Evolutionary conservation across 1,284 basidiomycete genomes (phyloP).

Genomic region (Tilletia indica): DNA sequence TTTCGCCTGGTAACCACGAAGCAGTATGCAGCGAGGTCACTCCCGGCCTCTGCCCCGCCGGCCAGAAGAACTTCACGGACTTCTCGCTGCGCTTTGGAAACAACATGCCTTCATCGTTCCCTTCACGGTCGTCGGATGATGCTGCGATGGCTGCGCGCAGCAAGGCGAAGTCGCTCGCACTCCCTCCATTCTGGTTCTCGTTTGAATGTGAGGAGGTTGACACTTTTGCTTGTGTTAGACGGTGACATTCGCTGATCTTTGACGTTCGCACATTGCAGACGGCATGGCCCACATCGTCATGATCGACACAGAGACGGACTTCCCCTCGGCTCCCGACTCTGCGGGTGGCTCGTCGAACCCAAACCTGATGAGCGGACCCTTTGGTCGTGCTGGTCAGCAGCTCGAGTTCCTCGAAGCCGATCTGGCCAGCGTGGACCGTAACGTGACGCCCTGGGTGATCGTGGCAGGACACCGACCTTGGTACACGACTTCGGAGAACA

Average conservation of each 20-base stretch:
- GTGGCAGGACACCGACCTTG: conserved; percentile 47
- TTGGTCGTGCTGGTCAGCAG: conserved; percentile 26
- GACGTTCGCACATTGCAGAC: conserved; percentile 26
- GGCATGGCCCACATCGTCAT: conserved; percentile 42
- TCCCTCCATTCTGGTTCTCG: conserved; percentile 16
- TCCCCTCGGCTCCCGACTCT: conserved; percentile 34
- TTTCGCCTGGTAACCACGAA: neutral
- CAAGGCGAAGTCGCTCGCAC: conserved; percentile 12
- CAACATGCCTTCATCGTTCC: conserved; percentile 35
- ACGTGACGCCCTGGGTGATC: conserved; percentile 57
- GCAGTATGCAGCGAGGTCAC: conserved; percentile 6
- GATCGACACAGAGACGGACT: conserved; percentile 45
- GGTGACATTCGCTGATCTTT: neutral
- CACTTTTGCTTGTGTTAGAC: conserved; percentile 32
- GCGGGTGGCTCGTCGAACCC: conserved; percentile 30
- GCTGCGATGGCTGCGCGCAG: conserved; percentile 2
- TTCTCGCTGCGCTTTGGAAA: conserved; percentile 28
- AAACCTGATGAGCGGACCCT: conserved; percentile 27
- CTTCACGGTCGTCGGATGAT: conserved; percentile 19
- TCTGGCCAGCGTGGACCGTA: conserved; percentile 54
- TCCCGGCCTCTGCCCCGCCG: conserved; percentile 29
- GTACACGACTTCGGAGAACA: conserved; percentile 9
- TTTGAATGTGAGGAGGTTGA: conserved; percentile 6
- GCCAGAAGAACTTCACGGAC: conserved; percentile 43
- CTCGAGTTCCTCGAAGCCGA: conserved; percentile 47